phyloP scores from a whole-genome alignment of 345 rosid genomes.

The Limnanthes douglasii region DNA sequence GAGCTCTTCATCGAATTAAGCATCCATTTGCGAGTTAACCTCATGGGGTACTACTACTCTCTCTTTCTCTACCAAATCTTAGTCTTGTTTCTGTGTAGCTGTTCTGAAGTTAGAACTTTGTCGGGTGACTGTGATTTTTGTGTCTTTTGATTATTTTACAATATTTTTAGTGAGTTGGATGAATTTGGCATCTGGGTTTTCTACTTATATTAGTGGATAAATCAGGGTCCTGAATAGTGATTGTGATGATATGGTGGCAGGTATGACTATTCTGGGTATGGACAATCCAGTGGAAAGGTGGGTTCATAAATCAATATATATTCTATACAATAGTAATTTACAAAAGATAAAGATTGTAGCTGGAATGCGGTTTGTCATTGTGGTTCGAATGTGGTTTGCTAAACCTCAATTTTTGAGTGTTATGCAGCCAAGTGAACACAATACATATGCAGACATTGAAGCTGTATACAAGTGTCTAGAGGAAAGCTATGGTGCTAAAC shows the following conservation, averaged over 20 bases:
- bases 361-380: no score
- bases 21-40: constrained; percentile 78
- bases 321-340: constrained; percentile 1
- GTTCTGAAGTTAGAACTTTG: neutral
- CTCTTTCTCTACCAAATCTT: no score
- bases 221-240: no score
- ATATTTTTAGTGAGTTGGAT: neutral
- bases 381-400: no score
- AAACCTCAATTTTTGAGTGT: constrained; percentile 7
- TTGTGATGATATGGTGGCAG: no score
- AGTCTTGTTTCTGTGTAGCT: neutral
- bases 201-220: no score
- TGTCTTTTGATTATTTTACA: neutral
- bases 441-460: constrained; percentile 95
- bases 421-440: constrained; percentile 92
- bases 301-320: constrained; percentile 7
- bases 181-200: constrained; percentile 10
- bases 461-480: constrained; percentile 92
- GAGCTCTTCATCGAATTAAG: constrained; percentile 95
- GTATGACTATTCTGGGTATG: constrained; percentile 96
- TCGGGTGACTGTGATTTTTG: constrained; percentile 4
- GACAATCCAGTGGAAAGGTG: constrained; percentile 97
- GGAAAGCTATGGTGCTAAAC: constrained; percentile 77
- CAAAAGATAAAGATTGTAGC: no score
- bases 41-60: constrained; percentile 99